A percentile compares a stretch with the other conserved stretches of the same genome.
These are phyloP conservation scores for Pezicula radicicola DNA, from an alignment of 2,329 filamentous ascomycete species.

Conservation along the genomic window DNA sequence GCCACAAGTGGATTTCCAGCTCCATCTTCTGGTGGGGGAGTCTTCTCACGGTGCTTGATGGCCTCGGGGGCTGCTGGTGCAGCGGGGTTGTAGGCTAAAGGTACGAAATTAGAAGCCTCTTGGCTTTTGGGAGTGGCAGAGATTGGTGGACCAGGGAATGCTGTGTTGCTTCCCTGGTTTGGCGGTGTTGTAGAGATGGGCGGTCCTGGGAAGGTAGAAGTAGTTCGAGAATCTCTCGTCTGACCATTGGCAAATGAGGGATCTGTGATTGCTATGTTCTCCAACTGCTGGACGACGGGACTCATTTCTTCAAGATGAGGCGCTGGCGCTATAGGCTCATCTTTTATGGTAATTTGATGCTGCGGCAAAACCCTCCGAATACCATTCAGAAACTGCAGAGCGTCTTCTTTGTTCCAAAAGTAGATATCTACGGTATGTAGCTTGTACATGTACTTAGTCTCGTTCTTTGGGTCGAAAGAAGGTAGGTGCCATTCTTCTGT, in stretches of 20 bases:
- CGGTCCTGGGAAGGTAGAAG: slow-evolving; percentile 7
- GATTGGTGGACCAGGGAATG: slow-evolving; percentile 27
- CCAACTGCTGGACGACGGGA: slow-evolving; percentile 70
- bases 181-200: neutral
- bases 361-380: slow-evolving; percentile 62
- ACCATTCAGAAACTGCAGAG: slow-evolving; percentile 66
- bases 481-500: slow-evolving; percentile 70
- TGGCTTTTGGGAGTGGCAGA: slow-evolving; percentile 30
- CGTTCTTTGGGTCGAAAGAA: slow-evolving; percentile 67
- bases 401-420: slow-evolving; percentile 74
- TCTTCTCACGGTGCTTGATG: slow-evolving; percentile 74
- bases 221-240: slow-evolving; percentile 22
- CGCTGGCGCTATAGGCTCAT: slow-evolving; percentile 56
- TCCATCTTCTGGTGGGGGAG: slow-evolving; percentile 69
- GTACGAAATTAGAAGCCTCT: slow-evolving; percentile 48
- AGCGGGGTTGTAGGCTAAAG: slow-evolving; percentile 76
- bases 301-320: slow-evolving; percentile 52
- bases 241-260: slow-evolving; percentile 40
- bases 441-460: slow-evolving; percentile 77
- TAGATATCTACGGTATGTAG: slow-evolving; percentile 75
- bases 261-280: slow-evolving; percentile 66
- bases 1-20: slow-evolving; percentile 55
- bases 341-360: slow-evolving; percentile 58
- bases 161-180: neutral
- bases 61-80: slow-evolving; percentile 72